These are phyloP conservation scores for Bonnemaisonia californica DNA, from an alignment of 31 red algal genomes.

Conservation along the genomic window DNA sequence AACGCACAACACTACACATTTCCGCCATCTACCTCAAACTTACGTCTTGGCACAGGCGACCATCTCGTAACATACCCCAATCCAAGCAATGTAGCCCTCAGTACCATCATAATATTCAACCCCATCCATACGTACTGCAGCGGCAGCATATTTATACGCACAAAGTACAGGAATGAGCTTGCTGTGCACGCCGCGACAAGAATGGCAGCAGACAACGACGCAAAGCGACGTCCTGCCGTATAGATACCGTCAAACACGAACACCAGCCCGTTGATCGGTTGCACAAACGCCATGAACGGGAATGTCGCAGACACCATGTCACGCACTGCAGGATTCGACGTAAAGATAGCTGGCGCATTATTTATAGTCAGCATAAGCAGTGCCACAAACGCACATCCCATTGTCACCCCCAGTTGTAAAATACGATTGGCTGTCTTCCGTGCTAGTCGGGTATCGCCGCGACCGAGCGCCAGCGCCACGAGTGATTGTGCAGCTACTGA, in stretches of 20 bases:
- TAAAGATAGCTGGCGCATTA: conserved; percentile 71
- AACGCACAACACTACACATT: background rate
- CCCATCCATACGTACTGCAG: conserved; percentile 82
- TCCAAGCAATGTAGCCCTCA: conserved; percentile 63
- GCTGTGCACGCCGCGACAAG: conserved; percentile 62
- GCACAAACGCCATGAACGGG: conserved; percentile 84
- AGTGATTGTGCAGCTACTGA: conserved; percentile 93
- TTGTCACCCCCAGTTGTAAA: conserved; percentile 73
- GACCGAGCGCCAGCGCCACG: conserved; percentile 78
- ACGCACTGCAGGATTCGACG: conserved; percentile 80
- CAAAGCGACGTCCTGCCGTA: conserved; percentile 80
- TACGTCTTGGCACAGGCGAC: conserved; percentile 72
- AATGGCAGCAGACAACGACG: conserved; percentile 80
- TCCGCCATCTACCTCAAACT: background rate
- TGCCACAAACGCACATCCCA: conserved; percentile 74
- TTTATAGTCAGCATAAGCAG: conserved; percentile 63
- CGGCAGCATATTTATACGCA: conserved; percentile 42
- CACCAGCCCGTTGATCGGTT: conserved; percentile 91
- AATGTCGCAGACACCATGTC: conserved; percentile 62
- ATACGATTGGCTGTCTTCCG: conserved; percentile 75
- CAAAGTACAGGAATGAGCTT: conserved; percentile 64
- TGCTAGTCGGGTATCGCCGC: conserved; percentile 57
- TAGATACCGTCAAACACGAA: conserved; percentile 95
- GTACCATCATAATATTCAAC: conserved; percentile 86
- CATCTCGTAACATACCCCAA: conserved; percentile 56